Conservation (phyloP, 768 basidiomycete species). For the Lanmaoa rubissima region DNA sequence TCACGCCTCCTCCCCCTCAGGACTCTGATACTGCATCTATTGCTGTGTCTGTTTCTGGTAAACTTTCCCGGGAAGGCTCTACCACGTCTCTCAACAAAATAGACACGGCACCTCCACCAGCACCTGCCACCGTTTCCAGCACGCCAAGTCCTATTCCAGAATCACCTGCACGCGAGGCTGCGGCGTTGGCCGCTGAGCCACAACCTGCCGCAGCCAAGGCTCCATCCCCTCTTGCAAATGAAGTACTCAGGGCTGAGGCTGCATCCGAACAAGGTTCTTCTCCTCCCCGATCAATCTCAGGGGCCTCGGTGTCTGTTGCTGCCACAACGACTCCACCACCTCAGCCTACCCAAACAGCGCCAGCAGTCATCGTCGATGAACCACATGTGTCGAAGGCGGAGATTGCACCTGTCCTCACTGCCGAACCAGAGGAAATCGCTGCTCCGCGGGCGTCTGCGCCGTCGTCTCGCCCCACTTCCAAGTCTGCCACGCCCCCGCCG, state of each 20-base stretch:
- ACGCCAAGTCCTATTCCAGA: slow-evolving; percentile 68
- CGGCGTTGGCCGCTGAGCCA: slow-evolving; percentile 35
- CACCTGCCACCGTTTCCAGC: slow-evolving; percentile 16
- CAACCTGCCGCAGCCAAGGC: slow-evolving; percentile 27
- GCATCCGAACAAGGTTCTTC: slow-evolving; percentile 16
- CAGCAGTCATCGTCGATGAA: slow-evolving; percentile 11
- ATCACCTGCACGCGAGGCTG: slow-evolving; percentile 61
- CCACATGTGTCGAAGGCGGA: slow-evolving; percentile 32
- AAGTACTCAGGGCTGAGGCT: slow-evolving; percentile 19
- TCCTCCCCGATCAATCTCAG: slow-evolving; percentile 22
- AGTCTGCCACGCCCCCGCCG: slow-evolving; percentile 16
- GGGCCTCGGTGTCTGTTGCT: slow-evolving; percentile 15
- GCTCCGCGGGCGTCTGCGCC: slow-evolving; percentile 7
- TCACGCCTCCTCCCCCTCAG: slow-evolving; percentile 25
- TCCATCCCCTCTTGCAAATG: slow-evolving; percentile 44
- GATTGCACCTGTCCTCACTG: slow-evolving; percentile 48
- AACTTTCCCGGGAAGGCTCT: slow-evolving; percentile 31
- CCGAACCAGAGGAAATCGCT: slow-evolving; percentile 42
- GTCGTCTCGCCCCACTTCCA: slow-evolving; percentile 18
- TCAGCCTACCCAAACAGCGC: neutral
- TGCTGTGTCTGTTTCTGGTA: slow-evolving; percentile 28
- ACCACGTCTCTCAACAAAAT: slow-evolving; percentile 32
- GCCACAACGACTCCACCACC: slow-evolving; percentile 14
- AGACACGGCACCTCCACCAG: slow-evolving; percentile 32
- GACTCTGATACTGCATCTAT: slow-evolving; percentile 29